Evolutionary conservation across 2,329 filamentous ascomycete genomes (phyloP), one percentile per base, ranked within the genome.

Genomic region (Aspergillus pseudoviridinutans): DNA sequence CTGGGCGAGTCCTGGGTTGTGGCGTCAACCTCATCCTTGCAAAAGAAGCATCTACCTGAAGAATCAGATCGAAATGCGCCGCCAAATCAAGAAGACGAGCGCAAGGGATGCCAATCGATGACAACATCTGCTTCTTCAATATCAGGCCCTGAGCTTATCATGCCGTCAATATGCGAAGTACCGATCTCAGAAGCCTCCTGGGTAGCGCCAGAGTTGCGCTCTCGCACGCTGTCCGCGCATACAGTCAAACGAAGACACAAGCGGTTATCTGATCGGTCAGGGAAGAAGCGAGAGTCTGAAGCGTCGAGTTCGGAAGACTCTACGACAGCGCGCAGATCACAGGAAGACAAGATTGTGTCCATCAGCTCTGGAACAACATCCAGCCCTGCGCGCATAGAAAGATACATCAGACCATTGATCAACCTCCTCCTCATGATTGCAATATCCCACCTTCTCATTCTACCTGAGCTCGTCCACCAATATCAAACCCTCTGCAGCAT

Each of bases 1-100:
- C 60, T 75, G 55, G 71, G 68, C 8, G 72, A 74, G 49, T 75
- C 73, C 46, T 76, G 73, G 73, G 68, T 76, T 28, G 64, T 75
- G n/a, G 64, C 73, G 28, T 67, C 63, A 22, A 57, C 57, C 44
- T 47, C 54, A 44, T n/a, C 58, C 60, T 14, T 47, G 14, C 28
- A 57, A 9, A 62, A 66, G 14, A 57, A 61, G 17, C 50, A 59
- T 17, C 27, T 47, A 50, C 41, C 57, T 32, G 49, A 58, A 7
- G 47, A 58, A 42, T 53, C 61, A 32, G 53, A 49, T 22, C 64
- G 54, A 38, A 63, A 44, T 10, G 61, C 55, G 24, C 51, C 10
- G 38, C 35, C 55, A 22, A 55, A 41, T 44, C 47, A 54, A 54
- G 54, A 49, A 57, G 51, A 56, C 32, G 51, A 60, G 47, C 58